Base-by-base conservation (phyloP, 306 rosid species). In the Myrica gale region DNA sequence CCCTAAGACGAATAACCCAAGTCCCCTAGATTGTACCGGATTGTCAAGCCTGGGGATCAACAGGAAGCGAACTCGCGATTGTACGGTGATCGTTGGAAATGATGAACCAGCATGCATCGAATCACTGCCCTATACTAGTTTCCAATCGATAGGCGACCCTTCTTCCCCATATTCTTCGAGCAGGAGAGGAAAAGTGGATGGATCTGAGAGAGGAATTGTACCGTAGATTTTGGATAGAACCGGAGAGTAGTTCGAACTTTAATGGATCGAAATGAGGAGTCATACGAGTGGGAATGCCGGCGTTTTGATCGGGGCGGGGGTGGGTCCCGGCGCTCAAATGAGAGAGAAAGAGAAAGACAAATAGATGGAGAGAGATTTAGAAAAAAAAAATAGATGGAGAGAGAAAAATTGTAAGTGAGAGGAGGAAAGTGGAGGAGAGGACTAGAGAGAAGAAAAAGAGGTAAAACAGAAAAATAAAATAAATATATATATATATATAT, bases 261-360 rank as follows among this genome's bases (percentile, higher is more conserved):
- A 41, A 65, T 32, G 84, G 85, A 87, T 90, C 88, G 74, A 73
- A 66, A 75, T 61, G 69, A 60, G 26, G 76, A 83, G 74, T 81
- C 85, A 86, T 88, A 83, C 84, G 85, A 82, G 81, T 23, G 8
- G 16, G 90, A 85, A 84, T 75, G 74, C 82, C 83, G 88, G 86
- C 77, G 63, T 57, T 16, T 8, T 66, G 76, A 82, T 85, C 78
- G 80, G 80, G 66, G 89, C 85, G 10, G 85, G 53, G 78, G 69
- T 16, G 62, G 3, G 81, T 77, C 79, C 96, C 91, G 92, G 89
- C 97, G 88, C 84, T 62, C 74, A 69, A 67, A 57, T 47, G 76
- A 58, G 65, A 50, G 86, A 71, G 79, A 50, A 84, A 26, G 32
- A 26, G 32, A 26, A 1, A 26, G 32, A 26, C 32, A 26, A 1